Percentiles rank a stretch among this genome's conserved stretches.
Evolutionary conservation across 441 rosid species (phyloP).

Genomic region (Erysimum cheiri): DNA sequence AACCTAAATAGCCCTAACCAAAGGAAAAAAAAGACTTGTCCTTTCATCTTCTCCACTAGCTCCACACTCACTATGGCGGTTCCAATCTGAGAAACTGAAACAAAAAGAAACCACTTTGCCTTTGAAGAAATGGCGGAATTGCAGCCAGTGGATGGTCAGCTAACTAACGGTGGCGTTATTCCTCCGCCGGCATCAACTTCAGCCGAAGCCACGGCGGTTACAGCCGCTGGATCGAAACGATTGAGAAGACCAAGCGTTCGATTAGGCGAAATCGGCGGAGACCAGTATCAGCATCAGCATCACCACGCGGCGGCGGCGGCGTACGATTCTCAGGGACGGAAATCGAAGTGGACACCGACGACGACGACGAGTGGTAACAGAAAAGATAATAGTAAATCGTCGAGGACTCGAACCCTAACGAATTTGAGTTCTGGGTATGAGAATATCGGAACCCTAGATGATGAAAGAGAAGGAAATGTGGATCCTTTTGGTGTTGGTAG

Average conservation of each 20-base stretch:
- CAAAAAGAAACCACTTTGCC: neutral
- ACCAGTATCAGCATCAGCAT: conserved; percentile 41
- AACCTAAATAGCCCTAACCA: conserved; percentile 26
- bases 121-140: conserved; percentile 55
- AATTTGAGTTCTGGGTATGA: conserved; percentile 53
- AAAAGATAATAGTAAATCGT: conserved; percentile 43
- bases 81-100: conserved; percentile 4
- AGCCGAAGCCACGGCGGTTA: conserved; percentile 30
- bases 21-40: conserved; percentile 2
- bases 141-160: conserved; percentile 48
- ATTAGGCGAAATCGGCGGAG: conserved; percentile 90
- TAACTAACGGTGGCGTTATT: conserved; percentile 49
- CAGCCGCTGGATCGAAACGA: conserved; percentile 66
- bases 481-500: conserved; percentile 65
- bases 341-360: conserved; percentile 42
- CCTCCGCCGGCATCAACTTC: conserved; percentile 20
- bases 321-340: conserved; percentile 56
- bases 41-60: conserved; percentile 15
- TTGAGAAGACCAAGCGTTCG: conserved; percentile 88
- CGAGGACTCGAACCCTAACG: conserved; percentile 73
- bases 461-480: conserved; percentile 33
- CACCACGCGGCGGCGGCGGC: conserved; percentile 33
- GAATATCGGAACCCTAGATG: conserved; percentile 62
- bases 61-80: neutral
- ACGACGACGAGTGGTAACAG: conserved; percentile 22